Evolutionary conservation across 2,329 filamentous ascomycete genomes (phyloP).

Genomic region (Aspergillus cejpii): DNA sequence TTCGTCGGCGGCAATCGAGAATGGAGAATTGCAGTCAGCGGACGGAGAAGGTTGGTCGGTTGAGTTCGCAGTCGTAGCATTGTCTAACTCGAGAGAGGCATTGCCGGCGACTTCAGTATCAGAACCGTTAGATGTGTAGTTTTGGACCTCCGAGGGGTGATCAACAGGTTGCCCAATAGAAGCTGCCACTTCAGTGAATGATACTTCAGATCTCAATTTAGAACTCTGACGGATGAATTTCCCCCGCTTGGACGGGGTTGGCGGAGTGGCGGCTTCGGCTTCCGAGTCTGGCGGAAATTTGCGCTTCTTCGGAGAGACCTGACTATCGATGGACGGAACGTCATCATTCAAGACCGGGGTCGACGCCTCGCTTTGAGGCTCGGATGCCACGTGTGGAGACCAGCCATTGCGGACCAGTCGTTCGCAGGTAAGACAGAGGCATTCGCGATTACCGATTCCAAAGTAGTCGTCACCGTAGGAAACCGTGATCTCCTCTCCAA

Average conservation of each 20-base stretch:
- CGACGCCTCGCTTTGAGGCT: conserved; percentile 28
- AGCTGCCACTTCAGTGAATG: conserved; percentile 25
- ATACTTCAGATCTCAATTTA: conserved; percentile 34
- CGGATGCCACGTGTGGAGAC: conserved; percentile 48
- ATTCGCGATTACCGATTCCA: conserved; percentile 89
- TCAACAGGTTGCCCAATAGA: conserved; percentile 19
- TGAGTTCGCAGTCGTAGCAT: conserved; percentile 7
- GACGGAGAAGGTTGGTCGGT: conserved; percentile 11
- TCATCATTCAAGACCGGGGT: conserved; percentile 29
- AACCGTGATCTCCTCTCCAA: conserved; percentile 93
- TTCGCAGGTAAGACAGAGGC: conserved; percentile 85
- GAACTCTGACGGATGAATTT: conserved; percentile 33
- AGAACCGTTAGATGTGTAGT: conserved; percentile 1
- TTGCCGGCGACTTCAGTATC: conserved; percentile 5
- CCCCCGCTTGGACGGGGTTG: conserved; percentile 29
- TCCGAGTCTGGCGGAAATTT: conserved; percentile 24
- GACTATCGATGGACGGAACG: conserved; percentile 11
- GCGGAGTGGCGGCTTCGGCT: conserved; percentile 20
- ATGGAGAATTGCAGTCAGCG: conserved; percentile 24
- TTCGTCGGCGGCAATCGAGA: conserved; percentile 25
- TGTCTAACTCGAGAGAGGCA: conserved; percentile 1
- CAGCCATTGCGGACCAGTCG: conserved; percentile 70
- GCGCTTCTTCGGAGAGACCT: conserved; percentile 24
- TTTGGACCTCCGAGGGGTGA: not conserved
- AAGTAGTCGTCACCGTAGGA: conserved; percentile 96